phyloP scores from a whole-genome alignment of 495 filamentous ascomycete genomes.

The Xylaria cubensis region DNA sequence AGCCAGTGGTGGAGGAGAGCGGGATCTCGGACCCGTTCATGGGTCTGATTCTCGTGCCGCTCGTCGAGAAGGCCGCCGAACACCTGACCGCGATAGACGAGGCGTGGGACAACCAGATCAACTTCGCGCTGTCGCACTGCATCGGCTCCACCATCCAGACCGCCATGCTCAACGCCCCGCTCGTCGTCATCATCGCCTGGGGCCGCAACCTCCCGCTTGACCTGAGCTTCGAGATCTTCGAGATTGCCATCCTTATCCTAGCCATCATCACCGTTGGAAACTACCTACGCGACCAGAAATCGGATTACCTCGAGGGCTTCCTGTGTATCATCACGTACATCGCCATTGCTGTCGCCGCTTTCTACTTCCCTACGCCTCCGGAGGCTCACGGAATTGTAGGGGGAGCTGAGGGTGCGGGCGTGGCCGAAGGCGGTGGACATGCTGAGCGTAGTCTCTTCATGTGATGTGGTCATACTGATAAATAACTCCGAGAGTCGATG shows the following conservation, averaged over 20 bases:
- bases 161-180: constrained; percentile 84
- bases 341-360: constrained; percentile 67
- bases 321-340: constrained; percentile 76
- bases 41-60: constrained; percentile 77
- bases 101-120: constrained; percentile 86
- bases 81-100: constrained; percentile 91
- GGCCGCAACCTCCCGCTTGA: constrained; percentile 73
- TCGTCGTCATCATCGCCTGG: constrained; percentile 87
- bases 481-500: neutral
- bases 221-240: constrained; percentile 87
- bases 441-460: constrained; percentile 16
- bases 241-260: constrained; percentile 84
- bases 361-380: constrained; percentile 65
- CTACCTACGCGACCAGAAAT: constrained; percentile 79
- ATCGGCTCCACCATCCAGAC: constrained; percentile 90
- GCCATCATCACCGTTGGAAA: constrained; percentile 87
- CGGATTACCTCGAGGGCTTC: constrained; percentile 80
- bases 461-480: neutral
- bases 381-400: neutral
- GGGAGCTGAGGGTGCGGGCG: constrained; percentile 11
- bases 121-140: constrained; percentile 90
- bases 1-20: constrained; percentile 67
- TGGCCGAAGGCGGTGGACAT: constrained; percentile 7
- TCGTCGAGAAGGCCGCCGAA: constrained; percentile 92
- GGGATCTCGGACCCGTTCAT: constrained; percentile 79